phyloP scores from a whole-genome alignment of 768 basidiomycete species.

The Panellus pusillus region DNA sequence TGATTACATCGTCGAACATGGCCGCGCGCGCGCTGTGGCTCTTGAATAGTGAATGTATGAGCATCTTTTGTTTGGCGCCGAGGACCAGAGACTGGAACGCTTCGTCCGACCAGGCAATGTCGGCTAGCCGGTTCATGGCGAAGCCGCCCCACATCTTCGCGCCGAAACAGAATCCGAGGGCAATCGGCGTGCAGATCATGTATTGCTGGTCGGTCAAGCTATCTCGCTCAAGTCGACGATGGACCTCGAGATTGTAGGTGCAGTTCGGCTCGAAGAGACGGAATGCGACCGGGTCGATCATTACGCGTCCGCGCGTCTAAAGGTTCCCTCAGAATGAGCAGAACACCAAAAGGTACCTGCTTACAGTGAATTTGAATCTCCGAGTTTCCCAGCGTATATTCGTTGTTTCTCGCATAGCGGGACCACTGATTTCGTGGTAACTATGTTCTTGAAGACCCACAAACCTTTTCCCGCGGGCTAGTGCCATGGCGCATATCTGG shows the following conservation, averaged over 20 bases:
- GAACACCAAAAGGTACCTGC: background rate
- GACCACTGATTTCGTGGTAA: slow-evolving; percentile 20
- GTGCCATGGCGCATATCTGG: slow-evolving; percentile 4
- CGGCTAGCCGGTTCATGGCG: slow-evolving; percentile 27
- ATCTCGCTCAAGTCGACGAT: slow-evolving; percentile 13
- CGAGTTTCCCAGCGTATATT: background rate
- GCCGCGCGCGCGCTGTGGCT: slow-evolving; percentile 16
- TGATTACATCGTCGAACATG: slow-evolving; percentile 35
- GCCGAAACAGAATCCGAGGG: slow-evolving; percentile 27
- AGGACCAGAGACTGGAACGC: slow-evolving; percentile 37
- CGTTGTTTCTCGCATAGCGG: slow-evolving; percentile 14
- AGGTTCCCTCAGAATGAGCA: background rate
- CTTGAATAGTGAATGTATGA: slow-evolving; percentile 32
- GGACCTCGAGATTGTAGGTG: slow-evolving; percentile 20
- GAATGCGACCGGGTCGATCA: slow-evolving; percentile 29
- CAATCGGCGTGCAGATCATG: slow-evolving; percentile 27
- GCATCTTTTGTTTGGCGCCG: slow-evolving; percentile 30
- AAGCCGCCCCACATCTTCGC: slow-evolving; percentile 32
- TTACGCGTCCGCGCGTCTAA: slow-evolving; percentile 27
- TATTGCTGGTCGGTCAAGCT: slow-evolving; percentile 26
- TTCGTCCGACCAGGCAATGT: slow-evolving; percentile 33
- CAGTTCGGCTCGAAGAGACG: slow-evolving; percentile 23
- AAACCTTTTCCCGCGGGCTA: slow-evolving; percentile 17
- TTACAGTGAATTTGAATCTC: slow-evolving; percentile 5
- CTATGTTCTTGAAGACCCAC: slow-evolving; percentile 3